Evolutionary conservation across 2,329 filamentous ascomycete species (phyloP), one percentile per base, ranked within the genome.

Genomic region (Alternaria sp.): DNA sequence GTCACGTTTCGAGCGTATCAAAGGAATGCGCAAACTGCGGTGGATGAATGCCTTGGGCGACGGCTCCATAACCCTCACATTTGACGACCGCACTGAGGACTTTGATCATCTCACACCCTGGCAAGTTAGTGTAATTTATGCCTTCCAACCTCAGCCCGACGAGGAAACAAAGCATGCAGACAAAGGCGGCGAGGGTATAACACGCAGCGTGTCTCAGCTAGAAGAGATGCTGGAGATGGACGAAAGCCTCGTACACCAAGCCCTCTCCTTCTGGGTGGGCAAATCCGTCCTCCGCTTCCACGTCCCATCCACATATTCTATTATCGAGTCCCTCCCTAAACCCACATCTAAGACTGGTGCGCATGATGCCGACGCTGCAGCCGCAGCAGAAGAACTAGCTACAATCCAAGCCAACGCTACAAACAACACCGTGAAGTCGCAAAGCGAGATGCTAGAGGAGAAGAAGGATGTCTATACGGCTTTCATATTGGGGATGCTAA

Each of bases 401-500:
- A 73, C 76, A 10, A 69, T 76, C 3, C 73, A 73, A 62, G 82
- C 77, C 22, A 72, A 72, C 62, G 81, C 79, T 40, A 83, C 81
- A 38, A 83, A 81, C 22, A 82, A 83, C 25, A 85, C 83, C 5
- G 85, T 80, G 67, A 79, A 81, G 56, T 79, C 82, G 5, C 81
- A 84, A 59, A 82, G 86, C 41, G 86, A 86, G 14, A 82, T 91
- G 32, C 85, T 90, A 22, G 85, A 87, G 66, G 90, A 92, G 76
- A 88, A 89, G 71, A 88, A 87, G 77, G 83, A 85, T 44, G 86
- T 97, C 40, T 97, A 97, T 79, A 93, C 92, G 87, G 91, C 94
- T 72, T 98, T 97, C 76, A 93, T 99, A 60, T 84, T 93, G 58
- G 93, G 92, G 53, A 98, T 99, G 95, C 82, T 99, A 79, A 97